Percentiles rank a stretch among this genome's conserved stretches.
These are phyloP conservation scores for Zychaea mexicana DNA, from an alignment of 371 early-diverging fungal species.

Conservation along the genomic window DNA sequence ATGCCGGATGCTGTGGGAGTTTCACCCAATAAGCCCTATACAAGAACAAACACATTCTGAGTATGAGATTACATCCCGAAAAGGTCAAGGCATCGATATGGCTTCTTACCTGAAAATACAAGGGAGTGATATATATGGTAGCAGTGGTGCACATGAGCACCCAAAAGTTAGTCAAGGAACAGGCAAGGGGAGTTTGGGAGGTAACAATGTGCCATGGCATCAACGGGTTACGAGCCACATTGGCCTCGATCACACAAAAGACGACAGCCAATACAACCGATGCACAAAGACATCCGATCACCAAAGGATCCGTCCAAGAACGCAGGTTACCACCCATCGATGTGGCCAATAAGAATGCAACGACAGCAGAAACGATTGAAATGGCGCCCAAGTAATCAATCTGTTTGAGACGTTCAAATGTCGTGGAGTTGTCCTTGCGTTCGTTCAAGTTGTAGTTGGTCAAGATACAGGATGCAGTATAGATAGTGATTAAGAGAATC, in stretches of 20 bases:
- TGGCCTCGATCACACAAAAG: constrained; percentile 63
- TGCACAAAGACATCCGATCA: constrained; percentile 57
- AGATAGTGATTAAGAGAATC: constrained; percentile 56
- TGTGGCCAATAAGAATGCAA: constrained; percentile 60
- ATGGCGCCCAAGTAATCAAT: constrained; percentile 69
- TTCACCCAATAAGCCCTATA: constrained; percentile 36
- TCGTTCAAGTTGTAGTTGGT: constrained; percentile 44
- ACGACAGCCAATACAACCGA: constrained; percentile 42
- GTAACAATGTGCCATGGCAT: constrained; percentile 54
- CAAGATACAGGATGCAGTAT: constrained; percentile 40
- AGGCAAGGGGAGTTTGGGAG: constrained; percentile 40
- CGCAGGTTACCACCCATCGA: constrained; percentile 68
- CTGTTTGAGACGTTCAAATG: constrained; percentile 53
- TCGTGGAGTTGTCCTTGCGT: constrained; percentile 36
- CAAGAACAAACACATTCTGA: not conserved
- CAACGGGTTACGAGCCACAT: constrained; percentile 61
- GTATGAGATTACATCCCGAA: not conserved
- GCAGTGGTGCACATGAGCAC: constrained; percentile 35
- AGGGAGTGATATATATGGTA: constrained; percentile 35
- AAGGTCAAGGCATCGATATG: not conserved
- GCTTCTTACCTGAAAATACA: constrained; percentile 34
- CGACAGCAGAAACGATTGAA: constrained; percentile 51
- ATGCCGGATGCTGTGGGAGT: constrained; percentile 44
- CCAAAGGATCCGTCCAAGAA: constrained; percentile 61
- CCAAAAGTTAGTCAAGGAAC: constrained; percentile 38